Conservation (phyloP, 2,329 filamentous ascomycete genomes). For the Pseudogymnoascus sp. region DNA sequence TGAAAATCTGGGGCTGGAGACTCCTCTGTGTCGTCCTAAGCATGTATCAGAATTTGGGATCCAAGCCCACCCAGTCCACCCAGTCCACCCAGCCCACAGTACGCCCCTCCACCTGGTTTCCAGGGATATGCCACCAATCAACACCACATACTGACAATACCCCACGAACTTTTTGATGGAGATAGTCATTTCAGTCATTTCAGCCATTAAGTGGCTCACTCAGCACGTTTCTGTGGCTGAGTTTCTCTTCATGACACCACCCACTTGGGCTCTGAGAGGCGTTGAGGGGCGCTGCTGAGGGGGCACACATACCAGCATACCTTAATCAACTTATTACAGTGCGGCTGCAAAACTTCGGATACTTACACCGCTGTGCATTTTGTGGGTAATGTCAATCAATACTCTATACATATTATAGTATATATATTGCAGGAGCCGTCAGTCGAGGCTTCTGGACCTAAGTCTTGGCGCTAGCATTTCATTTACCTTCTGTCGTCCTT, state of each 20-base stretch:
- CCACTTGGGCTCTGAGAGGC: background rate
- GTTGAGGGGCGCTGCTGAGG: background rate
- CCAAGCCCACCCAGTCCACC: background rate
- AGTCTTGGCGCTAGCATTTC: slow-evolving; percentile 1
- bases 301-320: background rate
- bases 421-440: background rate
- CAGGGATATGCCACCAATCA: background rate
- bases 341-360: background rate
- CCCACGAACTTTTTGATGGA: background rate
- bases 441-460: background rate
- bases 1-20: background rate
- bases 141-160: background rate
- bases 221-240: background rate
- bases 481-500: background rate
- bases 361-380: background rate
- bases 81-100: background rate
- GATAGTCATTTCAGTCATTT: background rate
- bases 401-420: background rate
- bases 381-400: background rate
- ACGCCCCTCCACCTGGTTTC: background rate
- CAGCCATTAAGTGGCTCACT: background rate
- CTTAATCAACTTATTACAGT: slow-evolving; percentile 1
- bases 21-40: background rate
- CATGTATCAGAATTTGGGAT: background rate
- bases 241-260: background rate